Evolutionary conservation across 495 filamentous ascomycete species (phyloP), one percentile per base, ranked within the genome.

Genomic region (Staphylotrichum longicolle): DNA sequence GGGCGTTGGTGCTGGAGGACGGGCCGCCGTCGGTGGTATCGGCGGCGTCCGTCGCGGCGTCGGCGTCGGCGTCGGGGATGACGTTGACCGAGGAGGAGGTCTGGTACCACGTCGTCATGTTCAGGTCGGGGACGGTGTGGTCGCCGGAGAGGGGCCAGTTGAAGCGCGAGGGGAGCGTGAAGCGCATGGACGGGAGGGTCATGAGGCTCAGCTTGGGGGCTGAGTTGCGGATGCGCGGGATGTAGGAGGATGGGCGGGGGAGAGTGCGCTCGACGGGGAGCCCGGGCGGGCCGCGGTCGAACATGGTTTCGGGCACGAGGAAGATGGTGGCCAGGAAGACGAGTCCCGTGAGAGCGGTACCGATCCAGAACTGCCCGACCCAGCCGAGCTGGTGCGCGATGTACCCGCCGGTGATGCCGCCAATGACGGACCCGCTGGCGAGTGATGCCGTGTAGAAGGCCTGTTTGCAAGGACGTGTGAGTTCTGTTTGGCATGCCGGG

Each of bases 271-370:
- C 66, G 9, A 63, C 51, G 5, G 68, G 66, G 1, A 72, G 58
- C n/a, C 47, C 57, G 5, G 45, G 62, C 12, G 62, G 33, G 1
- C 47, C 51, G 1, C 70, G 64, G 32, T 84, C 65, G 64, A 80
- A 86, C 20, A 80, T 78, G 5, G 83, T 84, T 63, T 86, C 84
- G 0, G 83, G 82, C 12, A 81, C 80, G 6, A 84, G 66, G 68
- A 85, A 78, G 37, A 84, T 56, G 54, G 79, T 44, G 5, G 52
- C 46, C 7, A 68, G 10, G 11, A 64, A 62, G 0, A 60, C 32
- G 0, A 58, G 1, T 0, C 61, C 70, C 0, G 68, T 10, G 5
- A 83, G 76, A 27, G 78, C 82, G 10, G 77, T 73, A 7, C 73
- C 68, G 48, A 80, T 62, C 72, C 71, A 75, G 58, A 77, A 83